These are phyloP conservation scores for Hansenula lynferdii DNA, from an alignment of 1,139 yeast genomes.

Conservation along the genomic window DNA sequence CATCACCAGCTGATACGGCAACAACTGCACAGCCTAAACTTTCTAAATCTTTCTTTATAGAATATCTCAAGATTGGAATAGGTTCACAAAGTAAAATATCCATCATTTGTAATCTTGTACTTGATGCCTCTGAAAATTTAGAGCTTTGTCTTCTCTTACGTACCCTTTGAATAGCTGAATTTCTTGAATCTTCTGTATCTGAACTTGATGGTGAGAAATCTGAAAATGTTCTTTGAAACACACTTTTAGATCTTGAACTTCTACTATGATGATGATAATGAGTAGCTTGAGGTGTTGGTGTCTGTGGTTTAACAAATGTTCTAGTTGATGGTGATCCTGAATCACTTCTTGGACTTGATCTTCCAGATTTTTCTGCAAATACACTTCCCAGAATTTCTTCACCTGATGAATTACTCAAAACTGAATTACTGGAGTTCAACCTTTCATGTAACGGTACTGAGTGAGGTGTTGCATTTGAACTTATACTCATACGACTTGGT, in stretches of 20 bases:
- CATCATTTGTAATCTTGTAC: slow-evolving; percentile 25
- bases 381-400: slow-evolving; percentile 26
- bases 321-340: slow-evolving; percentile 22
- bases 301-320: slow-evolving; percentile 15
- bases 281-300: slow-evolving; percentile 10
- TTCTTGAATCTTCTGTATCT: slow-evolving; percentile 60
- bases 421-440: slow-evolving; percentile 28
- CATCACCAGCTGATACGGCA: slow-evolving; percentile 76
- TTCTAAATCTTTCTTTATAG: slow-evolving; percentile 61
- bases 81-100: slow-evolving; percentile 85
- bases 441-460: slow-evolving; percentile 29
- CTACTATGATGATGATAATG: slow-evolving; percentile 7
- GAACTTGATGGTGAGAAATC: slow-evolving; percentile 65
- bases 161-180: slow-evolving; percentile 49
- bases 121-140: slow-evolving; percentile 29
- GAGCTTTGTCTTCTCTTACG: slow-evolving; percentile 53
- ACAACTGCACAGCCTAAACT: slow-evolving; percentile 79
- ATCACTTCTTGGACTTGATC: slow-evolving; percentile 27
- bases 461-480: slow-evolving; percentile 10
- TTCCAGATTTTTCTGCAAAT: slow-evolving; percentile 25
- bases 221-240: slow-evolving; percentile 27
- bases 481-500: slow-evolving; percentile 17
- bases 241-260: slow-evolving; percentile 18
- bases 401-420: slow-evolving; percentile 34
- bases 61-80: slow-evolving; percentile 74